Evolutionary conservation across 2,329 filamentous ascomycete genomes (phyloP).

Genomic region (Beauveria medogensis): DNA sequence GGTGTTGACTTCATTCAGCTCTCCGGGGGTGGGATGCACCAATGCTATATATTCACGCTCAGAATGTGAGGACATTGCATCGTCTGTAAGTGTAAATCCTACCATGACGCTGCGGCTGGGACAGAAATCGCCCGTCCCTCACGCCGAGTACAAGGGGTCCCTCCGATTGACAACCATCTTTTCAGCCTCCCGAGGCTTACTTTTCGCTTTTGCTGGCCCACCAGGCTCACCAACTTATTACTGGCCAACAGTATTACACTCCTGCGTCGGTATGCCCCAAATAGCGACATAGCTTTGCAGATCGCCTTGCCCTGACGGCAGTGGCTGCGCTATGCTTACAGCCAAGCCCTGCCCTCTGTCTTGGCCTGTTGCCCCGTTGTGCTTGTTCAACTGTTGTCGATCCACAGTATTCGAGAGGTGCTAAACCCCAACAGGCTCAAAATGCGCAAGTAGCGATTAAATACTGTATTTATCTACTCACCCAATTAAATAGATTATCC

Average conservation of each 20-base stretch:
- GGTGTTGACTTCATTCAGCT: too few species aligned
- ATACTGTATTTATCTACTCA: not conserved
- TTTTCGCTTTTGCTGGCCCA: not conserved
- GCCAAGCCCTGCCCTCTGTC: not conserved
- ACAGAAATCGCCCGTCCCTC: not conserved
- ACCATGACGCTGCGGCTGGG: not conserved
- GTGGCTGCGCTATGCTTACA: conserved; percentile 1
- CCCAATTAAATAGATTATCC: not conserved
- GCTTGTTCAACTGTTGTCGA: not conserved
- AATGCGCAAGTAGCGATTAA: not conserved
- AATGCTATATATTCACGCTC: not conserved
- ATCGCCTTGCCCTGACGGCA: not conserved
- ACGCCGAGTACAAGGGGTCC: not conserved
- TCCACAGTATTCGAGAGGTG: not conserved
- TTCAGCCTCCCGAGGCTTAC: not conserved
- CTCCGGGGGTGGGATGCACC: not conserved
- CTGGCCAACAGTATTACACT: not conserved
- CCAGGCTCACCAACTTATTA: not conserved
- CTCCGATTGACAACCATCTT: not conserved
- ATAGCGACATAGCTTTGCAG: not conserved
- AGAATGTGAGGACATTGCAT: not conserved
- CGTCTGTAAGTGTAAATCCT: not conserved
- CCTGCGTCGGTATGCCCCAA: not conserved
- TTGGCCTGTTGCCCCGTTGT: too few species aligned
- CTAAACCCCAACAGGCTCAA: not conserved